Conservation (phyloP, 2,329 filamentous ascomycete species). For the Penicillium sp. region DNA sequence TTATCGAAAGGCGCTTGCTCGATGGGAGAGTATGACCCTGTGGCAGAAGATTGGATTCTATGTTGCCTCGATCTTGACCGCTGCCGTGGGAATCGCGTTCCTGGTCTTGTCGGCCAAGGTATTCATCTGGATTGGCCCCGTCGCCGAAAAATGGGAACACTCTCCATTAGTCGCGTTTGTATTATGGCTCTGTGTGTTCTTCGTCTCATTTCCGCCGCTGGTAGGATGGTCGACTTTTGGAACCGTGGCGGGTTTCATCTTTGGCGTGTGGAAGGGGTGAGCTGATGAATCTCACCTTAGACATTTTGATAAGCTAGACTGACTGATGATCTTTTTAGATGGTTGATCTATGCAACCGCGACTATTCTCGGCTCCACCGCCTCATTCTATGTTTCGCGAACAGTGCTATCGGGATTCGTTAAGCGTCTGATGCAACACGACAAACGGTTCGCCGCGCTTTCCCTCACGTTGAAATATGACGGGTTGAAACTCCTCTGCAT, state of each 20-base stretch:
- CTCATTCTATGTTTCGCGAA: slow-evolving; percentile 78
- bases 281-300: slow-evolving; percentile 13
- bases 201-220: slow-evolving; percentile 79
- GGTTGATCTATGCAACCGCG: slow-evolving; percentile 77
- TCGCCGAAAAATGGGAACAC: slow-evolving; percentile 73
- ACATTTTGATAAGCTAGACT: background rate
- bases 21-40: slow-evolving; percentile 44
- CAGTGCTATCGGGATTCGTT: slow-evolving; percentile 75
- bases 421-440: slow-evolving; percentile 77
- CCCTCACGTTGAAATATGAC: slow-evolving; percentile 84
- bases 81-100: slow-evolving; percentile 63
- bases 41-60: slow-evolving; percentile 62
- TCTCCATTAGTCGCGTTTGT: slow-evolving; percentile 70
- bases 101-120: slow-evolving; percentile 76
- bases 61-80: slow-evolving; percentile 49
- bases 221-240: slow-evolving; percentile 81
- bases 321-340: slow-evolving; percentile 53
- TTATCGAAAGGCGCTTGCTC: slow-evolving; percentile 31
- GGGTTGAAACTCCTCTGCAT: slow-evolving; percentile 85
- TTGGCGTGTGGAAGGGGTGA: slow-evolving; percentile 69
- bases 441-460: slow-evolving; percentile 81
- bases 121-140: slow-evolving; percentile 70
- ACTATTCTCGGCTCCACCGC: slow-evolving; percentile 74
- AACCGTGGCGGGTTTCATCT: slow-evolving; percentile 68
- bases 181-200: slow-evolving; percentile 71